Percentiles rank a stretch among this genome's conserved stretches.
Evolutionary conservation across 1,139 yeast genomes (phyloP).

Genomic region (Debaryomyces udenii): DNA sequence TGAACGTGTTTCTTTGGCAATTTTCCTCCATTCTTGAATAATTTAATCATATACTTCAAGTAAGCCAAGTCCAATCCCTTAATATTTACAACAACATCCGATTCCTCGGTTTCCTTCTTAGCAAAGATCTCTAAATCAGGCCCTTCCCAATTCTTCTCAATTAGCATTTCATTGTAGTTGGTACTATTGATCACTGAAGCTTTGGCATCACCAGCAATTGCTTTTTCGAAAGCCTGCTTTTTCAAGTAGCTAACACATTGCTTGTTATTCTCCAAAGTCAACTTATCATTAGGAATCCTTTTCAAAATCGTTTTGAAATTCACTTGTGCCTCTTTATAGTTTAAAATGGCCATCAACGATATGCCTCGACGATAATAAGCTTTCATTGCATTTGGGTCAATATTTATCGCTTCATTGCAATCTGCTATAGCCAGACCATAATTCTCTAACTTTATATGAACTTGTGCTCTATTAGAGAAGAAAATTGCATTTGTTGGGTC

Average conservation of each 20-base stretch:
- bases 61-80: constrained; percentile 50
- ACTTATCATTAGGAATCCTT: constrained; percentile 67
- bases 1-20: constrained; percentile 82
- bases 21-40: constrained; percentile 72
- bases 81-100: constrained; percentile 28
- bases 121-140: constrained; percentile 51
- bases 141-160: constrained; percentile 69
- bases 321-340: constrained; percentile 71
- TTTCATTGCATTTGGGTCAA: constrained; percentile 71
- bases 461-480: constrained; percentile 89
- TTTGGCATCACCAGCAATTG: constrained; percentile 71
- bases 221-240: constrained; percentile 79
- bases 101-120: constrained; percentile 22
- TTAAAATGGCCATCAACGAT: constrained; percentile 73
- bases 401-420: constrained; percentile 68
- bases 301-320: constrained; percentile 70
- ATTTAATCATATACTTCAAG: constrained; percentile 63
- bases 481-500: constrained; percentile 71
- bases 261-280: constrained; percentile 63
- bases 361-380: constrained; percentile 86
- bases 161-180: constrained; percentile 53
- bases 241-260: constrained; percentile 72
- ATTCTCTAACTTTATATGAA: constrained; percentile 80
- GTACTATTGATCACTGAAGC: constrained; percentile 39
- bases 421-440: constrained; percentile 85